A percentile compares a stretch with the other conserved stretches of the same genome.
These are phyloP conservation scores for Sphenostylis stenocarpa DNA, from an alignment of 306 rosid genomes.

Conservation along the genomic window DNA sequence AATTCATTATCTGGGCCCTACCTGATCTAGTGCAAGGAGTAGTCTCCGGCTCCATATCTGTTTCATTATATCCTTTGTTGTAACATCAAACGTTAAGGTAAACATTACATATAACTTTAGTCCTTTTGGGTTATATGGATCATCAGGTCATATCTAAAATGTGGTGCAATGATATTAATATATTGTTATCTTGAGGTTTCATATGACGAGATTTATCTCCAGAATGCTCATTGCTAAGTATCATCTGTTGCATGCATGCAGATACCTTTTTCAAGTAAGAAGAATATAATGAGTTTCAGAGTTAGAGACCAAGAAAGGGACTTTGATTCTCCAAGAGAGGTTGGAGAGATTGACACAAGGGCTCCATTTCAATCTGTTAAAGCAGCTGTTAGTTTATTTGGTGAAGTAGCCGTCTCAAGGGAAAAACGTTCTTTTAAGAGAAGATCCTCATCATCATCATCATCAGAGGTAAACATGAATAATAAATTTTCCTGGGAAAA, in stretches of 20 bases:
- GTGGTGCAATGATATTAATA: slow-evolving; percentile 1
- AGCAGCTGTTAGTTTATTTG: slow-evolving; percentile 87
- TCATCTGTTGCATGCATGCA: slow-evolving; percentile 13
- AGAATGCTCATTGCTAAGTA: slow-evolving; percentile 18
- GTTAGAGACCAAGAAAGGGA: slow-evolving; percentile 39
- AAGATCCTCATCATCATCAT: slow-evolving; percentile 10
- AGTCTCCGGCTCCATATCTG: slow-evolving; percentile 15
- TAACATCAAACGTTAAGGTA: slow-evolving; percentile 32
- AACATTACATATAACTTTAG: background rate
- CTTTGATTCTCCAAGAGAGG: slow-evolving; percentile 54
- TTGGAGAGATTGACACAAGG: slow-evolving; percentile 91
- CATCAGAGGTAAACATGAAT: slow-evolving; percentile 55
- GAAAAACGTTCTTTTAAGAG: slow-evolving; percentile 46
- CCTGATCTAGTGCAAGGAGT: slow-evolving; percentile 16
- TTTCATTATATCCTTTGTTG: slow-evolving; percentile 19
- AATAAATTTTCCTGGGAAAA: background rate
- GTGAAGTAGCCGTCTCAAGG: slow-evolving; percentile 67
- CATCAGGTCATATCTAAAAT: background rate
- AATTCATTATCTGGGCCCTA: slow-evolving; percentile 21
- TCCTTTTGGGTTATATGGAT: background rate
- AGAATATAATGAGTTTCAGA: slow-evolving; percentile 50
- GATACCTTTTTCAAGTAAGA: slow-evolving; percentile 5
- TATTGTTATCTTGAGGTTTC: background rate
- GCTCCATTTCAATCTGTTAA: slow-evolving; percentile 98
- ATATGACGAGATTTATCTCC: background rate